phyloP scores from a whole-genome alignment of 148 eudicot genomes.

The Beta vulgaris region DNA sequence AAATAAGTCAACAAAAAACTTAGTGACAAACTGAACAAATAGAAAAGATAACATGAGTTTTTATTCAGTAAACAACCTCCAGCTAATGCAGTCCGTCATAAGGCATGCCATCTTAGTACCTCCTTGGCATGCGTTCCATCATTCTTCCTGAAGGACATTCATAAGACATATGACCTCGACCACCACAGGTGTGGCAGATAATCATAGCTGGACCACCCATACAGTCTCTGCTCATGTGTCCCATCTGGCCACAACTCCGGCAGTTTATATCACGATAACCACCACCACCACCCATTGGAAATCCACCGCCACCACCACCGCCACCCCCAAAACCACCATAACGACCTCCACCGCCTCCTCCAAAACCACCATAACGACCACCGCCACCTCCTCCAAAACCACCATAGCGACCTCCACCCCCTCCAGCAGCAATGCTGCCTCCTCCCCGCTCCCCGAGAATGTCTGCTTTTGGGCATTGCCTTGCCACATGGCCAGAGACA shows the following conservation, averaged over 20 bases:
- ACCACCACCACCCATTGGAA: constrained; percentile 47
- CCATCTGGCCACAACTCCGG: constrained; percentile 77
- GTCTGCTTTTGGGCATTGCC: constrained; percentile 65
- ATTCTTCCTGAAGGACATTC: constrained; percentile 84
- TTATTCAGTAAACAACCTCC: constrained; percentile 9
- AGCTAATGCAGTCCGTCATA: not conserved
- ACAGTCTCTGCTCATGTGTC: constrained; percentile 95
- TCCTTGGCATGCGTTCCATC: constrained; percentile 67
- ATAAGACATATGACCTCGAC: constrained; percentile 79
- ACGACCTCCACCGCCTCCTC: constrained; percentile 29
- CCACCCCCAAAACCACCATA: constrained; percentile 17
- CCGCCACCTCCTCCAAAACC: constrained; percentile 23
- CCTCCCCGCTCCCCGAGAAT: constrained; percentile 45
- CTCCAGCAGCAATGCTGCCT: constrained; percentile 41
- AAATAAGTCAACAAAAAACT: not conserved
- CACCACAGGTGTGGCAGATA: constrained; percentile 94
- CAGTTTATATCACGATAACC: constrained; percentile 67
- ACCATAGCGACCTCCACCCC: constrained; percentile 32
- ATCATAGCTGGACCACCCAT: constrained; percentile 45
- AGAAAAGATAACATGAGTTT: not conserved
- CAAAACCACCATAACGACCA: constrained; percentile 24
- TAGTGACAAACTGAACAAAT: not conserved
- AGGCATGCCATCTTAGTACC: constrained; percentile 50
- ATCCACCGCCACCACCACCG: constrained; percentile 15
- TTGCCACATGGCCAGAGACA: constrained; percentile 72